phyloP scores from a whole-genome alignment of 23 red algal species.

The Porphyridium purpureum region DNA sequence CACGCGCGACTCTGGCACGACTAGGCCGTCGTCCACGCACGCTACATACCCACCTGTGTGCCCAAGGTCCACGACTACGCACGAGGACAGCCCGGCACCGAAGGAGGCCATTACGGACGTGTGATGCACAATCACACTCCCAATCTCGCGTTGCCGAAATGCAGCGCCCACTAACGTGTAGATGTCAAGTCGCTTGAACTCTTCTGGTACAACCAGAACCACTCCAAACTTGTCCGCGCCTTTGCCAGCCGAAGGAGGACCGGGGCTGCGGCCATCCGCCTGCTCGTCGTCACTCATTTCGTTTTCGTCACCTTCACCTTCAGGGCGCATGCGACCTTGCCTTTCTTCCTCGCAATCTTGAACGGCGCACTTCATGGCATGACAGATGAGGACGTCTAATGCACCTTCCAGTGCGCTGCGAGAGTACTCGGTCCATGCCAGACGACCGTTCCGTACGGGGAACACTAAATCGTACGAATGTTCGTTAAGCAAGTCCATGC shows the following conservation, averaged over 20 bases:
- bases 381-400: too few relatives aligned
- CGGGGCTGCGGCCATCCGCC: neutral
- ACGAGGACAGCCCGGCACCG: conserved; percentile 41
- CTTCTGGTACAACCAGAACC: conserved; percentile 38
- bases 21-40: conserved; percentile 49
- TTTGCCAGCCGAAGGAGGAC: neutral
- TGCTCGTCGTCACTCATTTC: neutral
- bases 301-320: neutral
- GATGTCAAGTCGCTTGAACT: conserved; percentile 27
- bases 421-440: neutral
- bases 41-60: conserved; percentile 35
- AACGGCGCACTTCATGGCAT: neutral
- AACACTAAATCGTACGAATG: neutral
- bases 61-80: conserved; percentile 53
- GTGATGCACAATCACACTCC: conserved; percentile 43
- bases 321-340: neutral
- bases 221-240: neutral
- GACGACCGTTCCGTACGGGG: neutral
- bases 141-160: conserved; percentile 5
- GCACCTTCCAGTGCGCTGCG: too few relatives aligned
- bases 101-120: conserved; percentile 35
- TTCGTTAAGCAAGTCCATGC: conserved; percentile 1
- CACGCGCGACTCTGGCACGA: conserved; percentile 25
- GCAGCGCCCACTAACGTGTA: conserved; percentile 27
- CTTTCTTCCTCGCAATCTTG: neutral